These are phyloP conservation scores for Actinidia chinensis DNA, from an alignment of 179 eudicot species.

Conservation along the genomic window DNA sequence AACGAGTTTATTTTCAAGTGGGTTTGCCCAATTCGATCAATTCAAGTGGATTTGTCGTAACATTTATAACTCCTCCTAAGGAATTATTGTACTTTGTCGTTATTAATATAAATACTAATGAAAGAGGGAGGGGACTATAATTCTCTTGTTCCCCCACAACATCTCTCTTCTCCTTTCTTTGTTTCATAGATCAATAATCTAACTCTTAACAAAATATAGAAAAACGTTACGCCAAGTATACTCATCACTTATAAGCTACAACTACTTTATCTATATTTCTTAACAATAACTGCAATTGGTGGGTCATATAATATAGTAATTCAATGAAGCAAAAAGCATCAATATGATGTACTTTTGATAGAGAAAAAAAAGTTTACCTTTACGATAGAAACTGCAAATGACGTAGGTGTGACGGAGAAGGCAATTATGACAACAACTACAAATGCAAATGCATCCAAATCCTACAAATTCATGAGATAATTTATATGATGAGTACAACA, in stretches of 20 bases:
- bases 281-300: neutral
- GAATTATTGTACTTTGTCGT: no score
- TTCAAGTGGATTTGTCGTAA: no score
- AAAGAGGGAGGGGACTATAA: no score
- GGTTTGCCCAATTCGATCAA: no score
- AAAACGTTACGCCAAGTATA: no score
- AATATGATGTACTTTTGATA: neutral
- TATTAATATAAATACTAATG: no score
- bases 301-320: neutral
- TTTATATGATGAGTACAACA: neutral
- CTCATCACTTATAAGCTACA: neutral
- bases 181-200: no score
- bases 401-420: constrained; percentile 93
- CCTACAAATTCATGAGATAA: constrained; percentile 48
- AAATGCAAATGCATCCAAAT: constrained; percentile 96
- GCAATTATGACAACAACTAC: constrained; percentile 75
- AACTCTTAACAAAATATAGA: no score
- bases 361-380: constrained; percentile 50
- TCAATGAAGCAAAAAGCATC: neutral
- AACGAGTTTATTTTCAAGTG: no score
- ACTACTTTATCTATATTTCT: neutral
- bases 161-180: no score
- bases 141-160: no score
- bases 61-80: no score
- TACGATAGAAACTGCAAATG: constrained; percentile 94